A percentile compares a stretch with the other conserved stretches of the same genome.
Conservation (phyloP, 2,329 filamentous ascomycete species). For the Beauveria varroae region DNA sequence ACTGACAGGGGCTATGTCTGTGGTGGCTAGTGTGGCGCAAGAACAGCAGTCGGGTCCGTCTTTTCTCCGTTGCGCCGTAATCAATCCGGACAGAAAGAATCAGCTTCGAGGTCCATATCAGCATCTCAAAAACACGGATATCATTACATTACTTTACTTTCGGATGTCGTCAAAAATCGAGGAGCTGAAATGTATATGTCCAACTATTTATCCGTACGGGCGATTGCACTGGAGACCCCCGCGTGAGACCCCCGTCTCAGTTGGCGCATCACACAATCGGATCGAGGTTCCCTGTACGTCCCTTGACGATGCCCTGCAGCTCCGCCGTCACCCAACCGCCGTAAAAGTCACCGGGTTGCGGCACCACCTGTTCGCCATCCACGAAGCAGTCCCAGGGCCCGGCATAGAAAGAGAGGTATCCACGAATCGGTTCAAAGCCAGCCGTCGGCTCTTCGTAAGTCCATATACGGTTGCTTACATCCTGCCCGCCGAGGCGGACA, state of each 20-base stretch:
- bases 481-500: slow-evolving; percentile 23
- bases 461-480: slow-evolving; percentile 48
- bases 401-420: slow-evolving; percentile 52
- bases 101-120: neutral
- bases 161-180: no score
- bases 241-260: no score
- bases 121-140: neutral
- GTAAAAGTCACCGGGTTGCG: slow-evolving; percentile 56
- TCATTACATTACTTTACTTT: no score
- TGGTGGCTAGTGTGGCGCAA: neutral
- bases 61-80: neutral
- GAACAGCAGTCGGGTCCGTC: neutral
- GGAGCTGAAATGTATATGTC: no score
- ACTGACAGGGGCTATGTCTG: neutral
- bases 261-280: slow-evolving; percentile 21
- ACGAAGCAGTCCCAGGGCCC: slow-evolving; percentile 56
- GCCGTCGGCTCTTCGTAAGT: slow-evolving; percentile 48
- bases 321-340: slow-evolving; percentile 58
- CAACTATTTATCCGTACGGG: no score
- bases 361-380: slow-evolving; percentile 50
- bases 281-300: slow-evolving; percentile 31
- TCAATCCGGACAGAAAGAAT: neutral
- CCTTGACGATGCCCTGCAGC: slow-evolving; percentile 45
- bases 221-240: no score
- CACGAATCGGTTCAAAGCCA: slow-evolving; percentile 44